Evolutionary conservation across 257 asterid genomes (phyloP), one percentile per base, ranked within the genome.

Genomic region (Solanum chiquidenum): DNA sequence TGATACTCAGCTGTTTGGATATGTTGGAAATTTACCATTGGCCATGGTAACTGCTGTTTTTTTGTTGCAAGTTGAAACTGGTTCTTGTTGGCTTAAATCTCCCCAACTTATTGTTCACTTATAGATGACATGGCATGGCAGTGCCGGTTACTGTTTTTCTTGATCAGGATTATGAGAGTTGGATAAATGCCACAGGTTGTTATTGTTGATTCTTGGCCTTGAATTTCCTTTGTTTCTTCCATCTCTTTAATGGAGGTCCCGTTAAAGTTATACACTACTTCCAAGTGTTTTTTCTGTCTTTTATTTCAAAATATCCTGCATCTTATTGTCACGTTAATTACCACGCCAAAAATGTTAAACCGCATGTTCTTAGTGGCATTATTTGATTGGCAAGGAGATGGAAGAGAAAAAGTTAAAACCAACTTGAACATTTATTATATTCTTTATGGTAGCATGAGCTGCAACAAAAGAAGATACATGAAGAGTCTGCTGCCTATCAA

Each of bases 391-490:
- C 34, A 23, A 7, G 62, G 23, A 13, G 62, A 77, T 7, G 62
- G 62, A 77, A 77, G 35, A 77, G 83, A 77, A 7, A 40, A 25
- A 20, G 3, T 49, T 64, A 2, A 64, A 11, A 64, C 42, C 73
- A 77, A 25, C 55, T 12, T 12, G 21, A 55, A 44, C 55, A 79
- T 83, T 88, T 34, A 88, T 89, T 80, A 75, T 90, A 89, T 29
- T 86, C 89, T 83, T 91, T 89, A 83, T 74, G 87, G 86, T 82
- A 84, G 90, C 91, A 90, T 86, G 90, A 92, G 88, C 87, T 88
- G 80, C 69, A 86, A 88, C 87, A 60, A 86, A 90, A 87, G 23
- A 62, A 68, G 89, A 88, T 89, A 89, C 91, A 91, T 23, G 69
- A 84, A 69, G 73, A 40, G 86, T 89, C 83, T 68, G 83, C 87